These are phyloP conservation scores for Colletotrichum viniferum DNA, from an alignment of 2,329 filamentous ascomycete species.

Conservation along the genomic window DNA sequence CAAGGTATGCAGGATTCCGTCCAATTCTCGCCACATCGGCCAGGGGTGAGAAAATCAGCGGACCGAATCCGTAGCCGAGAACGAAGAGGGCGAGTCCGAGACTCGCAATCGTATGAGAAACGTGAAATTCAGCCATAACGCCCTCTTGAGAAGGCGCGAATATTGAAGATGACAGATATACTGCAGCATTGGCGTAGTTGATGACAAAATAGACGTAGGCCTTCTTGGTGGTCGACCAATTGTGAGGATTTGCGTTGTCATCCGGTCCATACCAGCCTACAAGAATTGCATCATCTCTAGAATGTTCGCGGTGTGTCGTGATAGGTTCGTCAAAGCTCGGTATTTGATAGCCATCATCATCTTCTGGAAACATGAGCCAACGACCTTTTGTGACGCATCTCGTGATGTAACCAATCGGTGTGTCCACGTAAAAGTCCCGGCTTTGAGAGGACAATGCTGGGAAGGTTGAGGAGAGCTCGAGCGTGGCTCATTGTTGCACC, in stretches of 20 bases:
- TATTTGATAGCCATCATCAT: too few species aligned
- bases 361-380: too few species aligned
- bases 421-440: too few species aligned
- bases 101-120: slow-evolving; percentile 49
- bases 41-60: slow-evolving; percentile 61
- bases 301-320: too few species aligned
- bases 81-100: slow-evolving; percentile 64
- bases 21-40: slow-evolving; percentile 63
- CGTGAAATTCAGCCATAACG: slow-evolving; percentile 54
- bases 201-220: slow-evolving; percentile 40
- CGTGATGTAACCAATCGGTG: too few species aligned
- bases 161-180: slow-evolving; percentile 37
- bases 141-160: slow-evolving; percentile 41
- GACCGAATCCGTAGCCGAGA: slow-evolving; percentile 44
- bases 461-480: too few species aligned
- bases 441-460: too few species aligned
- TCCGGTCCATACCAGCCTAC: slow-evolving; percentile 49
- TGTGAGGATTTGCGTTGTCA: slow-evolving; percentile 56
- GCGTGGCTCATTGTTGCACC: too few species aligned
- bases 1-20: slow-evolving; percentile 61
- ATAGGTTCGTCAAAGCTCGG: too few species aligned
- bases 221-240: slow-evolving; percentile 47
- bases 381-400: too few species aligned
- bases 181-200: slow-evolving; percentile 57
- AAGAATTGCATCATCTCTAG: neutral